Conservation (phyloP, 2,329 filamentous ascomycete species). For the Chalara sp. region DNA sequence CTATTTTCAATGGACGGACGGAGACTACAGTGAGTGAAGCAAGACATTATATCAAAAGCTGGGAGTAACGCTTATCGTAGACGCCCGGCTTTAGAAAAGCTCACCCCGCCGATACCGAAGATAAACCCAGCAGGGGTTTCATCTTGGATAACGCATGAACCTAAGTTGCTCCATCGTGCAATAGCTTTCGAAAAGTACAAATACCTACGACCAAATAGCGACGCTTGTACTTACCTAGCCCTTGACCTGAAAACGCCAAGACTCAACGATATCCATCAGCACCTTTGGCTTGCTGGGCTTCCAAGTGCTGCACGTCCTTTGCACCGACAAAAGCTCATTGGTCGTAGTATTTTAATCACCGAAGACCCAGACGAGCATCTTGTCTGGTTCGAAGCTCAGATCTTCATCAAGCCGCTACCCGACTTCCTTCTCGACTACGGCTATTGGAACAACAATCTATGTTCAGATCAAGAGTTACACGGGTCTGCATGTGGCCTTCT, state of each 20-base stretch:
- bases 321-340: constrained; percentile 25
- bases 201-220: neutral
- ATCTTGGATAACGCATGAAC: too few species aligned
- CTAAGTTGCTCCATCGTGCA: too few species aligned
- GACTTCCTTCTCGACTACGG: constrained; percentile 20
- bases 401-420: constrained; percentile 31
- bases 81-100: too few species aligned
- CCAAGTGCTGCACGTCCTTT: constrained; percentile 14
- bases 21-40: too few species aligned
- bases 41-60: too few species aligned
- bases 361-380: constrained; percentile 31
- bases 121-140: too few species aligned
- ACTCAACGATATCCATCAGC: constrained; percentile 6
- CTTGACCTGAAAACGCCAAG: constrained; percentile 12
- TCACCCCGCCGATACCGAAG: too few species aligned
- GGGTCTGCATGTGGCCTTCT: constrained; percentile 26
- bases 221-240: neutral
- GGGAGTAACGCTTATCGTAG: too few species aligned
- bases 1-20: too few species aligned
- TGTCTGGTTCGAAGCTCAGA: constrained; percentile 21
- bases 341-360: constrained; percentile 26
- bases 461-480: neutral
- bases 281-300: constrained; percentile 10
- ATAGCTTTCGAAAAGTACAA: neutral
- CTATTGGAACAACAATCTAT: constrained; percentile 19